phyloP scores from a whole-genome alignment of 2,329 filamentous ascomycete species.

The Diaporthe velutina region DNA sequence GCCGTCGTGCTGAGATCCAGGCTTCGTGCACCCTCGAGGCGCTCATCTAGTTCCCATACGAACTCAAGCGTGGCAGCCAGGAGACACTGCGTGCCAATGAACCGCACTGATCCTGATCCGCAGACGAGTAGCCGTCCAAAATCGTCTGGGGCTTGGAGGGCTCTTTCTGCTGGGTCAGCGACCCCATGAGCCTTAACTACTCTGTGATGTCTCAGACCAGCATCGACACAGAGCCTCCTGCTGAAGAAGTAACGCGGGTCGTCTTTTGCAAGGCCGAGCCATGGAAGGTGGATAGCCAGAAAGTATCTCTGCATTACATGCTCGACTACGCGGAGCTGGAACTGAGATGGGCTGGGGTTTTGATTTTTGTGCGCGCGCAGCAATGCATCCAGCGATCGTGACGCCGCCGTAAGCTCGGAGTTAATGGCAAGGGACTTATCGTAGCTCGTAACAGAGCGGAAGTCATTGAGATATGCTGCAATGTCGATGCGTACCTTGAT shows the following conservation, averaged over 20 bases:
- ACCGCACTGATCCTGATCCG: slow-evolving; percentile 57
- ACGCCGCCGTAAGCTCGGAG: slow-evolving; percentile 57
- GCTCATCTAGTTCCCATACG: slow-evolving; percentile 59
- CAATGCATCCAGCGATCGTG: slow-evolving; percentile 51
- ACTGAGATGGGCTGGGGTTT: slow-evolving; percentile 53
- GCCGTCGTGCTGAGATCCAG: neutral
- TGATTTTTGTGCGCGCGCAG: slow-evolving; percentile 51
- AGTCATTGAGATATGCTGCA: slow-evolving; percentile 61
- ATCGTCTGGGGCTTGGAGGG: slow-evolving; percentile 45
- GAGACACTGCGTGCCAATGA: slow-evolving; percentile 54
- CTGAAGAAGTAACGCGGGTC: slow-evolving; percentile 66
- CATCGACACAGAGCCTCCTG: slow-evolving; percentile 54
- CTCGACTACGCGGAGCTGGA: slow-evolving; percentile 59
- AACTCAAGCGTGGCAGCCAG: slow-evolving; percentile 62
- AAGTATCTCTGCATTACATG: slow-evolving; percentile 61
- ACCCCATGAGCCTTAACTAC: slow-evolving; percentile 49
- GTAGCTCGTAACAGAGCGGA: slow-evolving; percentile 58
- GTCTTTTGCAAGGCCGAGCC: slow-evolving; percentile 58
- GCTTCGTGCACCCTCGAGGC: slow-evolving; percentile 49
- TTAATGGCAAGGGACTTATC: slow-evolving; percentile 62
- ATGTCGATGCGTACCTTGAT: slow-evolving; percentile 59
- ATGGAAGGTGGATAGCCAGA: slow-evolving; percentile 67
- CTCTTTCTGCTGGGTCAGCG: slow-evolving; percentile 54
- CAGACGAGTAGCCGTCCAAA: slow-evolving; percentile 56
- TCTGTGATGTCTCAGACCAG: slow-evolving; percentile 48